Conservation (phyloP, 23 red algal genomes). For the Gracilaria caudata region DNA sequence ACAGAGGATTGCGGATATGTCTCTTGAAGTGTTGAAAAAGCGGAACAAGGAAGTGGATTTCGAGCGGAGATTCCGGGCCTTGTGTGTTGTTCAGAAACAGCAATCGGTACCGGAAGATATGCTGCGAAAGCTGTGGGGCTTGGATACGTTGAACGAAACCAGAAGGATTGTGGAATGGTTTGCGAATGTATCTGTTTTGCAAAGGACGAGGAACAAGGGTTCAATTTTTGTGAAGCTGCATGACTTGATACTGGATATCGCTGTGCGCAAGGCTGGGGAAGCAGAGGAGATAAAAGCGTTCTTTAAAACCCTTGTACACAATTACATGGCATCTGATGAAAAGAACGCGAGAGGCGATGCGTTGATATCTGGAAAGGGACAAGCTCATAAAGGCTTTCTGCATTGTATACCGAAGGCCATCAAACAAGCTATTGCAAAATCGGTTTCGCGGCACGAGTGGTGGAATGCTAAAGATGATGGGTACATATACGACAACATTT, state of each 20-base stretch:
- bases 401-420: too few relatives aligned
- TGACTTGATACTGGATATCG: neutral
- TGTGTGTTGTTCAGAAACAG: slow-evolving; percentile 23
- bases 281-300: neutral
- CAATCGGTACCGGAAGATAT: neutral
- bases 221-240: neutral
- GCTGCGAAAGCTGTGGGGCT: neutral
- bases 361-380: too few relatives aligned
- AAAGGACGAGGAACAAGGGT: neutral
- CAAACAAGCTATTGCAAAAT: too few relatives aligned
- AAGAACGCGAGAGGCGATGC: too few relatives aligned
- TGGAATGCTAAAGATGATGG: too few relatives aligned
- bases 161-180: neutral
- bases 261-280: neutral
- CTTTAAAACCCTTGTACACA: neutral
- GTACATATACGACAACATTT: too few relatives aligned
- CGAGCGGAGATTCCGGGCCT: too few relatives aligned
- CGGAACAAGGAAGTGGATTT: too few relatives aligned
- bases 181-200: neutral
- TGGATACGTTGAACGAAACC: neutral
- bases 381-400: too few relatives aligned
- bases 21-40: too few relatives aligned
- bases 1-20: too few relatives aligned
- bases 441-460: too few relatives aligned
- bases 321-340: neutral